Evolutionary conservation across 768 basidiomycete genomes (phyloP), one percentile per base, ranked within the genome.

Genomic region (Clavulina sp.): DNA sequence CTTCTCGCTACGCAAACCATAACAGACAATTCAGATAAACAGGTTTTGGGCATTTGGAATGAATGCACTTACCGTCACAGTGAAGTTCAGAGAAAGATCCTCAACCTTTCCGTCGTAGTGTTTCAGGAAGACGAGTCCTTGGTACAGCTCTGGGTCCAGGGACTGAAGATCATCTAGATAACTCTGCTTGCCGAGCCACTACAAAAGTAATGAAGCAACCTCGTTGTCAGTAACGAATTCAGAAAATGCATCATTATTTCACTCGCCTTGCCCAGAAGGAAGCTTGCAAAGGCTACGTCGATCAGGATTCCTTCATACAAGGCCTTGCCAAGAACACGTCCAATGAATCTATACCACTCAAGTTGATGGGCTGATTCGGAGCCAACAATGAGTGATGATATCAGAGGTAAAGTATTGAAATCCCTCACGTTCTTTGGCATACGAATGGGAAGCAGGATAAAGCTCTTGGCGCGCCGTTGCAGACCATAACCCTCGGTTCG

Each of bases 271-370:
- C 84, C 77, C 51, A 95, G 70, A 73, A 97, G 97, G 71, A 97
- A 99, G 2, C 80, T 77, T 2, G 95, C 92, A 63, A 97, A 97
- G 0, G 83, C 84, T 2, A 96, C 88, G 57, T 96, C 89, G 16
- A 93, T 80, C 4, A 99, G 70, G 43, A 97, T 95, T 1, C 92
- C 91, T 50, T 96, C 87, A 59, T 99, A 97, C 62, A 99, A 71
- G 0, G 93, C 95, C 63, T 97, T 97, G 3, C 93, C 93, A 1
- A 99, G 71, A 19, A 99, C 85, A 1, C 87, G 73, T 0, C 95
- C 95, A 54, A 96, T 83, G 65, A 93, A 91, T 1, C 79, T 74
- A 61, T 85, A 97, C 93, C 93, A 97, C 40, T 74, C 77, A 46
- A 96, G 69, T 60, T 80, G 91, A 60, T 87, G 82, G 0, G 74